Evolutionary conservation across 768 basidiomycete species (phyloP).

Genomic region (Rhodocollybia butyracea): DNA sequence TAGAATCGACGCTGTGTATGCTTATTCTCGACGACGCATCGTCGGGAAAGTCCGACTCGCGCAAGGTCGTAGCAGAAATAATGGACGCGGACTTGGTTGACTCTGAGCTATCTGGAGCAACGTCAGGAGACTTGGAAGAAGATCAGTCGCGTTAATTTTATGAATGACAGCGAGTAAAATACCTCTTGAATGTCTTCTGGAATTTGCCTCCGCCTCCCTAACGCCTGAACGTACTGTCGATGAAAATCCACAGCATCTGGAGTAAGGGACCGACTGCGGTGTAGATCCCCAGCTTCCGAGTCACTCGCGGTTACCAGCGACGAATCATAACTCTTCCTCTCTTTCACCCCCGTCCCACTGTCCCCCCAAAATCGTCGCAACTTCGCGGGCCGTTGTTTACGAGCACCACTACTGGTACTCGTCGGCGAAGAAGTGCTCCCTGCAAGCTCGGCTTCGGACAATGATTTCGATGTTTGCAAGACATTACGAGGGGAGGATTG

Average conservation of each 20-base stretch:
- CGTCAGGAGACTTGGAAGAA: background rate
- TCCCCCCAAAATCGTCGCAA: slow-evolving; percentile 33
- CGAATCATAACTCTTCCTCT: slow-evolving; percentile 10
- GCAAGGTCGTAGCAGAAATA: background rate
- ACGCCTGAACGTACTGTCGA: slow-evolving; percentile 19
- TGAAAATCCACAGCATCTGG: slow-evolving; percentile 13
- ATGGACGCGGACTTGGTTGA: background rate
- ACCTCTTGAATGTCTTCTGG: background rate
- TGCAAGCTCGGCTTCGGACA: background rate
- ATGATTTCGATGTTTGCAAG: background rate
- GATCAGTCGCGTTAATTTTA: background rate
- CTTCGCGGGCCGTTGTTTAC: slow-evolving; percentile 31
- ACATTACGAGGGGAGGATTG: background rate
- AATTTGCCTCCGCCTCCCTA: slow-evolving; percentile 11
- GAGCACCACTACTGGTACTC: slow-evolving; percentile 14
- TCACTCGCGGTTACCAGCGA: no score
- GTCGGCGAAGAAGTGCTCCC: background rate
- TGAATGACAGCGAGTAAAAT: background rate
- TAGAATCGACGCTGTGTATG: background rate
- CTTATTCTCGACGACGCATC: background rate
- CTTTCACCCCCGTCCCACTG: slow-evolving; percentile 24
- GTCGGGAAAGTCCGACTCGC: background rate
- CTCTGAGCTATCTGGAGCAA: no score
- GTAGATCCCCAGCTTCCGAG: no score
- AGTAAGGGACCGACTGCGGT: slow-evolving; percentile 11